A percentile compares a stretch with the other conserved stretches of the same genome.
These are phyloP conservation scores for Pontederia crassipes DNA, from an alignment of 176 grass and related monocot species.

Conservation along the genomic window DNA sequence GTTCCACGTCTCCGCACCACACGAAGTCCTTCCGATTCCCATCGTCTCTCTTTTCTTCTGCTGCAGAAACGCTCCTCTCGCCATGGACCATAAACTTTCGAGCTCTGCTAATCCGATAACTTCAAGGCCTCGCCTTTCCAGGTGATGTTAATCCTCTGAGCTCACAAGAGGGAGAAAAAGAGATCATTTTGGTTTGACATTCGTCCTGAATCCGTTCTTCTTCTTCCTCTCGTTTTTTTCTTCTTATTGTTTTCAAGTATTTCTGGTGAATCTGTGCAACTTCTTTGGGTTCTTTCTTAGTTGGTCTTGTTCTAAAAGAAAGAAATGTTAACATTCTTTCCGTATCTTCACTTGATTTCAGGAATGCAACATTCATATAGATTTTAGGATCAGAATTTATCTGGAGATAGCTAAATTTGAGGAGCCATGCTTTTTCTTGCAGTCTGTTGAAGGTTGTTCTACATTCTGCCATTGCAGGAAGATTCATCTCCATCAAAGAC, in stretches of 20 bases:
- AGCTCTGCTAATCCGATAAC: neutral
- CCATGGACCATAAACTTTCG: neutral
- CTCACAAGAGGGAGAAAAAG: neutral
- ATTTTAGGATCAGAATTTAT: constrained; percentile 9
- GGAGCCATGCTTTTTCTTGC: neutral
- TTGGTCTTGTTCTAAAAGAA: neutral
- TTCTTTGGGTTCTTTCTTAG: too few species aligned
- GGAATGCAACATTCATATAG: neutral
- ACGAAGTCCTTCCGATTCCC: neutral
- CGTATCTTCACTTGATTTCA: neutral
- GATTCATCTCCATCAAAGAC: neutral
- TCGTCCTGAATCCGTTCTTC: too few species aligned
- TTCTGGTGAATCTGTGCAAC: too few species aligned
- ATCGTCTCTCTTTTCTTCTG: neutral
- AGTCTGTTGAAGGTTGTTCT: neutral
- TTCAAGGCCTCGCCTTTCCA: neutral
- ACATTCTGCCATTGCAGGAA: neutral
- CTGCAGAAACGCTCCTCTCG: neutral
- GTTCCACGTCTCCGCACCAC: constrained; percentile 4
- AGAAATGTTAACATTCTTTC: neutral
- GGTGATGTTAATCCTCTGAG: neutral
- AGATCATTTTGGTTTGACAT: too few species aligned
- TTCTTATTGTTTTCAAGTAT: too few species aligned
- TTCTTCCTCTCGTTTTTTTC: too few species aligned
- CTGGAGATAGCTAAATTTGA: neutral